Evolutionary conservation across 305 asterid species (phyloP).

Genomic region (Nicotiana rustica): DNA sequence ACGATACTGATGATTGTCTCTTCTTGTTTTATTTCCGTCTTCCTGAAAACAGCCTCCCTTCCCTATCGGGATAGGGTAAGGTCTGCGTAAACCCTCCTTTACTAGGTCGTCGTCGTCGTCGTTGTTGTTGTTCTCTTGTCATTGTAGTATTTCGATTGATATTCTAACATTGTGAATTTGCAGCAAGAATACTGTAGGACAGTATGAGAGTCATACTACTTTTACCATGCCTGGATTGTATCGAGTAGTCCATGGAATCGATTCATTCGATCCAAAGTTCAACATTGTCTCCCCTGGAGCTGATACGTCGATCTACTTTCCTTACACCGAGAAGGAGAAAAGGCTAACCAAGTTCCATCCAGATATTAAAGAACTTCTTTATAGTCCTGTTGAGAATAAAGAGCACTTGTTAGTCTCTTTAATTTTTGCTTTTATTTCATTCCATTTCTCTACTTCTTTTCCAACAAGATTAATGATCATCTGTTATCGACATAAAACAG

Average conservation of each 20-base stretch:
- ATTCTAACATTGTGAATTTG: too few species aligned
- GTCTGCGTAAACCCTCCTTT: too few species aligned
- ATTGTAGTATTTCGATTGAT: too few species aligned
- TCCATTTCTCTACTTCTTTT: background rate
- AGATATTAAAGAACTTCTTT: constrained; percentile 80
- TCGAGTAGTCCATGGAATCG: constrained; percentile 79
- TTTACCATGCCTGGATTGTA: constrained; percentile 87
- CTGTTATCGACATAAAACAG: constrained; percentile 37
- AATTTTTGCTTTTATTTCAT: background rate
- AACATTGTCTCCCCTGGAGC: constrained; percentile 90
- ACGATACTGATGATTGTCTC: too few species aligned
- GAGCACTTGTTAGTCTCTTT: constrained; percentile 68
- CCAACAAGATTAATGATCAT: background rate
- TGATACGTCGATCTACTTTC: constrained; percentile 66
- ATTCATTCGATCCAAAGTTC: constrained; percentile 80
- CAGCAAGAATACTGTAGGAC: constrained; percentile 86
- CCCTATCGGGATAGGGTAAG: too few species aligned
- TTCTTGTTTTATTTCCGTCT: too few species aligned
- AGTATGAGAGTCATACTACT: constrained; percentile 79
- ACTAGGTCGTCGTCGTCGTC: too few species aligned
- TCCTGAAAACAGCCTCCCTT: too few species aligned
- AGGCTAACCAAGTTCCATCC: constrained; percentile 71
- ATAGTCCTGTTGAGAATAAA: constrained; percentile 68
- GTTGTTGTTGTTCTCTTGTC: too few species aligned
- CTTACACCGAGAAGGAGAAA: constrained; percentile 66